A percentile compares a stretch with the other conserved stretches of the same genome.
phyloP scores from a whole-genome alignment of 805 yeast genomes.

The Wickerhamiella occidentalis region DNA sequence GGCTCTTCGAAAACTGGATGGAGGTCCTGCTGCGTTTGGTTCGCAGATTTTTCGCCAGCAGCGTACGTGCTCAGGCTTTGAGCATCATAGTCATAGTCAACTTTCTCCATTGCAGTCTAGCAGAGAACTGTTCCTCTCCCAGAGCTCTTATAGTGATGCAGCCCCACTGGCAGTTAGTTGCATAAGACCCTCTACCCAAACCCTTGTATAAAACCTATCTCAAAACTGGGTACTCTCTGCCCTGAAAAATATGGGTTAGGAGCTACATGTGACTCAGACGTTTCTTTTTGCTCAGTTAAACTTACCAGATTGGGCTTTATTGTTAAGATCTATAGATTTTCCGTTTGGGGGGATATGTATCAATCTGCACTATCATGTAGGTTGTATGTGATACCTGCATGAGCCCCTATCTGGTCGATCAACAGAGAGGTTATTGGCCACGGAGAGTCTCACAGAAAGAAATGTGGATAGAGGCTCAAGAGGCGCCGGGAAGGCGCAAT shows the following conservation, averaged over 20 bases:
- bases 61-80: background rate
- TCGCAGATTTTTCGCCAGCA: background rate
- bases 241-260: too few species aligned
- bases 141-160: background rate
- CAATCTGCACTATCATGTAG: too few species aligned
- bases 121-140: too few species aligned
- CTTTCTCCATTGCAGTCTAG: conserved; percentile 1
- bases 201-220: too few species aligned
- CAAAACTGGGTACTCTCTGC: too few species aligned
- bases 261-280: too few species aligned
- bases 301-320: too few species aligned
- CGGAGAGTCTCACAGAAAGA: background rate
- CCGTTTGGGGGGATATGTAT: too few species aligned
- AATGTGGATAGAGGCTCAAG: too few species aligned
- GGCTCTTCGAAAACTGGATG: conserved; percentile 5
- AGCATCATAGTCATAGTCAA: background rate
- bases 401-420: background rate
- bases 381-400: background rate
- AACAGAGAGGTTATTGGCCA: background rate
- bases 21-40: background rate
- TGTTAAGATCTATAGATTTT: too few species aligned
- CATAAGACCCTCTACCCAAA: background rate
- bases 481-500: too few species aligned
- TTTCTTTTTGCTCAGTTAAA: too few species aligned
- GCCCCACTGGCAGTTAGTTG: background rate